Evolutionary conservation across 805 yeast species (phyloP).

Genomic region (Candida ovalis): DNA sequence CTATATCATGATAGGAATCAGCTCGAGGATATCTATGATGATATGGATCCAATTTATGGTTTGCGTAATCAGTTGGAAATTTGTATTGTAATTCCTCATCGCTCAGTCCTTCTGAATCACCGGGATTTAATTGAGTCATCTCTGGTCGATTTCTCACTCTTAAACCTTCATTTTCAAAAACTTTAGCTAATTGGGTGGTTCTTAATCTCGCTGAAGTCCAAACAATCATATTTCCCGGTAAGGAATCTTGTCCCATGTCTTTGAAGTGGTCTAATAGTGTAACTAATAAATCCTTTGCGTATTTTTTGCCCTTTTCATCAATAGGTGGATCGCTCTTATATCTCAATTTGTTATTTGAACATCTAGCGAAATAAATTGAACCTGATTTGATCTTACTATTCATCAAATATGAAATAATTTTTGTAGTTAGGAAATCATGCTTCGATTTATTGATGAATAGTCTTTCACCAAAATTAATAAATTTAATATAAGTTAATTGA

Average conservation of each 20-base stretch:
- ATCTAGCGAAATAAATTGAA: slow-evolving; percentile 87
- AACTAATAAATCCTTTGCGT: slow-evolving; percentile 60
- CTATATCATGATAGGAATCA: slow-evolving; percentile 94
- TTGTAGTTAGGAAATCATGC: slow-evolving; percentile 84
- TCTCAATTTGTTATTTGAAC: slow-evolving; percentile 54
- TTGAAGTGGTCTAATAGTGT: slow-evolving; percentile 42
- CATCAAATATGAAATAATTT: slow-evolving; percentile 89
- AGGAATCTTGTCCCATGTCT: slow-evolving; percentile 17
- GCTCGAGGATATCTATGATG: slow-evolving; percentile 90
- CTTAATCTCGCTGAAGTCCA: slow-evolving; percentile 93
- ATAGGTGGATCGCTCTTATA: slow-evolving; percentile 79
- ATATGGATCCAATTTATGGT: slow-evolving; percentile 74
- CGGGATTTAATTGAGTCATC: slow-evolving; percentile 85
- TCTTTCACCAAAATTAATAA: slow-evolving; percentile 86
- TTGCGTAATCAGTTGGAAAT: slow-evolving; percentile 68
- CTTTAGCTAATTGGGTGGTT: slow-evolving; percentile 74
- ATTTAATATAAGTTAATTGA: slow-evolving; percentile 71
- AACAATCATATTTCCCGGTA: slow-evolving; percentile 52
- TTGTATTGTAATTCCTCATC: slow-evolving; percentile 53
- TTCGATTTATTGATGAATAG: slow-evolving; percentile 76
- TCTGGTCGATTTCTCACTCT: slow-evolving; percentile 74
- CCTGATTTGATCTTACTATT: slow-evolving; percentile 85
- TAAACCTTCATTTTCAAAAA: slow-evolving; percentile 60
- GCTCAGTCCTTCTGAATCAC: slow-evolving; percentile 70
- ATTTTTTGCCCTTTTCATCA: slow-evolving; percentile 66